Evolutionary conservation across 1,139 yeast genomes (phyloP), one percentile per base, ranked within the genome.

Genomic region (Hyphopichia burtonii): DNA sequence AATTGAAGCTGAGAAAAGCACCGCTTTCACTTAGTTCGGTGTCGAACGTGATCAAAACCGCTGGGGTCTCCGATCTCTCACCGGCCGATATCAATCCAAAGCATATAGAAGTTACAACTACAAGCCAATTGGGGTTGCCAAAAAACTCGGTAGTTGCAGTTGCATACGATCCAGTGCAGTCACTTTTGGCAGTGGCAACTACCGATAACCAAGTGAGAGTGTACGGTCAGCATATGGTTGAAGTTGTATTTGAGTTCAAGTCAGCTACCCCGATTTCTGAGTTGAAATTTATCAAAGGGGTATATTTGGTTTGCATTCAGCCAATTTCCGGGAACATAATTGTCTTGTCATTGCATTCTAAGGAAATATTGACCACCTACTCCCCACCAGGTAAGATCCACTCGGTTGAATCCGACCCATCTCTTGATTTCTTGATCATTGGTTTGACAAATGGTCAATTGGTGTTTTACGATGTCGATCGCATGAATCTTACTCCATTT

Each of bases 141-240:
- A 51, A 56, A 34, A 58, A 68, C 50, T 61, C 71, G 28, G 77
- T 87, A 3, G 66, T 79, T 20, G 81, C 87, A 0, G 63, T 83
- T 35, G 95, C 95, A 0, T 87, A 74, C 61, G 98, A 93, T 59
- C 96, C 96, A 1, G 83, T 88, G 1, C 99, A 93, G 58, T 82
- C 95, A 39, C 71, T 93, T 35, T 63, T 90, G 51, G 98, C 97
- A 0, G 68, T 89, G 0, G 84, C 94, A 3, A 89, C 96, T 0
- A 80, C 74, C 34, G 59, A 65, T 11, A 88, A 90, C 37, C 81
- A 80, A 39, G 74, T 93, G 17, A 82, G 88, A 51, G 85, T 93
- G 4, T 84, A 82, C 55, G 99, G 99, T 2, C 93, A 86, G 56
- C 82, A 83, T 39, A 80, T 86, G 41, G 96, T 91, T 8, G 89